Evolutionary conservation across 352 stramenopile species (phyloP).

Genomic region (Globisporangium carolinianum): DNA sequence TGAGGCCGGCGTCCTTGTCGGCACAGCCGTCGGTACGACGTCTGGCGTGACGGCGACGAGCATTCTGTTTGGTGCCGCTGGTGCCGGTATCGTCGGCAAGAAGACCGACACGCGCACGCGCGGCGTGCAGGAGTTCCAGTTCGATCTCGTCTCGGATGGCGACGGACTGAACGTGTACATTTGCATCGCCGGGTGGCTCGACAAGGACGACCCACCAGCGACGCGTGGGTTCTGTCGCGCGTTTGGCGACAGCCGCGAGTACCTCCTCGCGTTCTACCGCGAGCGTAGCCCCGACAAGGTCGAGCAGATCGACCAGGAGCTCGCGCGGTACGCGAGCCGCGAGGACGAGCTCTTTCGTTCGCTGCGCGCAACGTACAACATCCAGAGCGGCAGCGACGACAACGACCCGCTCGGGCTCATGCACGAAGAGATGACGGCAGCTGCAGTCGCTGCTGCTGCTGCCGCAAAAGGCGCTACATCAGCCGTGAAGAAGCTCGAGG

Average conservation of each 20-base stretch:
- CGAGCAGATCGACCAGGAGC: slow-evolving; percentile 66
- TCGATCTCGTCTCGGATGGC: slow-evolving; percentile 67
- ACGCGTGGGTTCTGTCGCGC: slow-evolving; percentile 44
- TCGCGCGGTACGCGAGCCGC: slow-evolving; percentile 69
- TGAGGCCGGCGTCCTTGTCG: slow-evolving; percentile 50
- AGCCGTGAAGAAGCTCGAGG: slow-evolving; percentile 3
- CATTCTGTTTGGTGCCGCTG: slow-evolving; percentile 70
- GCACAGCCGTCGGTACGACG: slow-evolving; percentile 43
- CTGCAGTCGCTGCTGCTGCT: background rate
- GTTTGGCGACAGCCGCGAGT: slow-evolving; percentile 73
- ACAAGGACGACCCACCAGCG: slow-evolving; percentile 51
- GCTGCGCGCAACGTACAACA: slow-evolving; percentile 47
- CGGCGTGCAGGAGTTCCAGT: slow-evolving; percentile 75
- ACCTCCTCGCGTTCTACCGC: slow-evolving; percentile 64
- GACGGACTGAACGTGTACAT: slow-evolving; percentile 86
- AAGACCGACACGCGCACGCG: slow-evolving; percentile 72
- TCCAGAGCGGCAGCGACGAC: slow-evolving; percentile 14
- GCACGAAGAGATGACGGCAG: slow-evolving; percentile 19
- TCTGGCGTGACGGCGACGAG: slow-evolving; percentile 68
- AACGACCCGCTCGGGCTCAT: slow-evolving; percentile 38
- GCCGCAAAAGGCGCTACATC: background rate
- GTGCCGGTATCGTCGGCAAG: slow-evolving; percentile 66
- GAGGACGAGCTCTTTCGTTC: slow-evolving; percentile 77
- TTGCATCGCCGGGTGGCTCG: slow-evolving; percentile 75
- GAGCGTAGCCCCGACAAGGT: slow-evolving; percentile 60